Evolutionary conservation across 768 basidiomycete species (phyloP).

Genomic region (Xerocomus potaroensis): DNA sequence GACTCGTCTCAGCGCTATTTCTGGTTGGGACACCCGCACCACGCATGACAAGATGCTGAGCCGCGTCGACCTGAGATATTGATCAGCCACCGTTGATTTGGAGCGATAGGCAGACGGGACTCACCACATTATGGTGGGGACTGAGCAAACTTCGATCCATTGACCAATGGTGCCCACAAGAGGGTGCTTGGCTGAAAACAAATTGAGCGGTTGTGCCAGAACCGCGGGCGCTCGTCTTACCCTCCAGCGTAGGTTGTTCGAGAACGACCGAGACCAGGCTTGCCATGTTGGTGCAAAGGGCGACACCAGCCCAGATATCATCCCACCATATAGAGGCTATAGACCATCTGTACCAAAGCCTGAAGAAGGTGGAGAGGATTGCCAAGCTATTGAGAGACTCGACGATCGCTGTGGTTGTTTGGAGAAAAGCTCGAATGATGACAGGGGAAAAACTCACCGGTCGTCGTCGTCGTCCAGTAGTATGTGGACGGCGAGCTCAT

Average conservation of each 20-base stretch:
- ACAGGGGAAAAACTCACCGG: not conserved
- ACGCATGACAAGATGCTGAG: slow-evolving; percentile 16
- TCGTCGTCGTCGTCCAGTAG: not conserved
- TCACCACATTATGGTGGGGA: slow-evolving; percentile 7
- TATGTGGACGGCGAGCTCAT: not conserved
- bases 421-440: not conserved
- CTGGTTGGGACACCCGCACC: slow-evolving; percentile 11
- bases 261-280: not conserved
- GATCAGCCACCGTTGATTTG: not conserved
- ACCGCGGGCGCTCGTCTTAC: not conserved
- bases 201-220: not conserved
- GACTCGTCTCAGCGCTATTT: not conserved
- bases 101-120: not conserved
- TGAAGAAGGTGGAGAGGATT: slow-evolving; percentile 9
- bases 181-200: not conserved
- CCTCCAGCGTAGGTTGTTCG: not conserved
- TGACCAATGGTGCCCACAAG: not conserved
- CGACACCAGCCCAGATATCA: slow-evolving; percentile 12
- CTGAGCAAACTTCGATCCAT: slow-evolving; percentile 6
- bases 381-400: slow-evolving; percentile 5
- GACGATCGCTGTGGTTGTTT: not conserved
- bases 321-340: slow-evolving; percentile 17
- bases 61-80: slow-evolving; percentile 11
- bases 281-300: slow-evolving; percentile 2
- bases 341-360: slow-evolving; percentile 14